These are phyloP conservation scores for Chernovozyma aurita DNA, from an alignment of 1,139 yeast species.

Conservation along the genomic window DNA sequence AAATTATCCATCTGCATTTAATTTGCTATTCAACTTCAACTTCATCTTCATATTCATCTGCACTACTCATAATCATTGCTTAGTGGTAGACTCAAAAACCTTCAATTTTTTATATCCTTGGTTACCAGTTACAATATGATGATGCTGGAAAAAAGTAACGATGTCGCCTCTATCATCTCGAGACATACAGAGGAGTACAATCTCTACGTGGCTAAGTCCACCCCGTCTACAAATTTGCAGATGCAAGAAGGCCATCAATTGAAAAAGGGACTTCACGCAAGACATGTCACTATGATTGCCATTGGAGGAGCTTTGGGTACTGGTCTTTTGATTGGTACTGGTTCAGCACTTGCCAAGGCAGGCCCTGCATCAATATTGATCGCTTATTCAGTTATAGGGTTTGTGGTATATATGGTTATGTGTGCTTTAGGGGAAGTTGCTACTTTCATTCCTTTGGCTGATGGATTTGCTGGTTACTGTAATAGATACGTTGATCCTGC, in stretches of 20 bases:
- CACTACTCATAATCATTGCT: too few relatives aligned
- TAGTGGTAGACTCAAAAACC: too few relatives aligned
- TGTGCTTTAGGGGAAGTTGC: conserved; percentile 73
- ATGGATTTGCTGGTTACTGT: conserved; percentile 70
- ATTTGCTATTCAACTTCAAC: too few relatives aligned
- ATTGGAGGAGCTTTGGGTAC: conserved; percentile 55
- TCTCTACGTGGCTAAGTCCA: conserved; percentile 41
- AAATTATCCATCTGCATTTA: too few relatives aligned
- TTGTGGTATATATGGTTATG: conserved; percentile 66
- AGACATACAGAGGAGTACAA: conserved; percentile 50
- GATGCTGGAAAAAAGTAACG: conserved; percentile 24
- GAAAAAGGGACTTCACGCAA: conserved; percentile 58
- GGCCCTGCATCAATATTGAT: conserved; percentile 70
- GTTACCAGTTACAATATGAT: not conserved
- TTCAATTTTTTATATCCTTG: not conserved
- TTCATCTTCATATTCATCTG: too few relatives aligned
- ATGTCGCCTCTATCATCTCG: conserved; percentile 28
- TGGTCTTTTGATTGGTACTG: conserved; percentile 69
- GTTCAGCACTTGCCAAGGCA: conserved; percentile 55
- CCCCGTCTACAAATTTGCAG: conserved; percentile 30
- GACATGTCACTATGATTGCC: conserved; percentile 76
- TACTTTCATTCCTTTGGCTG: conserved; percentile 62
- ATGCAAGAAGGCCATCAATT: conserved; percentile 48
- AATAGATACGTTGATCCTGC: conserved; percentile 66
- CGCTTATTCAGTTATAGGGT: conserved; percentile 57